Evolutionary conservation across 2,329 filamentous ascomycete genomes (phyloP).

Genomic region (Knufia fluminis): DNA sequence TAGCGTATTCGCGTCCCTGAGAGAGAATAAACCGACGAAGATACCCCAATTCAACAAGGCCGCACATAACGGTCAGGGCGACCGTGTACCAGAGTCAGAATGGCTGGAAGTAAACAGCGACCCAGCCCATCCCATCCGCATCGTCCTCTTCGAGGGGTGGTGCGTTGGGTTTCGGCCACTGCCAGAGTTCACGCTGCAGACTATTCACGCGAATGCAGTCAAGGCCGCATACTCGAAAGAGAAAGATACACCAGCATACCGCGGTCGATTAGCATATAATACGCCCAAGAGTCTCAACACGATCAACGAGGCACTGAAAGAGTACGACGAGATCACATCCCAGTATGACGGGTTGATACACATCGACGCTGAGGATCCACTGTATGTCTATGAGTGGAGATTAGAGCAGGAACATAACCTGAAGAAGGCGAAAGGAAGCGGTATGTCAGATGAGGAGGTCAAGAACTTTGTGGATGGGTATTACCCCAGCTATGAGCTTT

Average conservation of each 20-base stretch:
- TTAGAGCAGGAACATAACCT: conserved; percentile 68
- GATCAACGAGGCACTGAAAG: conserved; percentile 49
- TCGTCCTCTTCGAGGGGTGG: conserved; percentile 85
- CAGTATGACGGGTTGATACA: conserved; percentile 56
- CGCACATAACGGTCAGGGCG: conserved; percentile 63
- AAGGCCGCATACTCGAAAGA: too few species aligned
- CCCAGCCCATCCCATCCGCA: conserved; percentile 36
- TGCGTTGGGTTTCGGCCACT: conserved; percentile 73
- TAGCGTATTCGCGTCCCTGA: conserved; percentile 54
- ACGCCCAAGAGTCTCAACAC: conserved; percentile 47
- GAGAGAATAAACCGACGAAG: conserved; percentile 41
- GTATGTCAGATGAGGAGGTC: conserved; percentile 77
- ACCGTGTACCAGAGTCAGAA: conserved; percentile 53
- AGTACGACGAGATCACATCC: conserved; percentile 51
- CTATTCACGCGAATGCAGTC: conserved; percentile 44
- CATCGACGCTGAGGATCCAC: conserved; percentile 61
- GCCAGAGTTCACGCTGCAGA: conserved; percentile 43
- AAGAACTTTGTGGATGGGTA: conserved; percentile 64
- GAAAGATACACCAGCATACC: conserved; percentile 27
- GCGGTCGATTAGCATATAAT: conserved; percentile 45
- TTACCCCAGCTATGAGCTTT: conserved; percentile 65
- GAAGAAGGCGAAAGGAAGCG: conserved; percentile 55
- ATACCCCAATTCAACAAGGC: conserved; percentile 82
- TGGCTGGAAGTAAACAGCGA: conserved; percentile 50
- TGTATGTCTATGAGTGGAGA: conserved; percentile 77